Base-by-base conservation (phyloP, 1,284 basidiomycete species). In the Agroathelia rolfsii region DNA sequence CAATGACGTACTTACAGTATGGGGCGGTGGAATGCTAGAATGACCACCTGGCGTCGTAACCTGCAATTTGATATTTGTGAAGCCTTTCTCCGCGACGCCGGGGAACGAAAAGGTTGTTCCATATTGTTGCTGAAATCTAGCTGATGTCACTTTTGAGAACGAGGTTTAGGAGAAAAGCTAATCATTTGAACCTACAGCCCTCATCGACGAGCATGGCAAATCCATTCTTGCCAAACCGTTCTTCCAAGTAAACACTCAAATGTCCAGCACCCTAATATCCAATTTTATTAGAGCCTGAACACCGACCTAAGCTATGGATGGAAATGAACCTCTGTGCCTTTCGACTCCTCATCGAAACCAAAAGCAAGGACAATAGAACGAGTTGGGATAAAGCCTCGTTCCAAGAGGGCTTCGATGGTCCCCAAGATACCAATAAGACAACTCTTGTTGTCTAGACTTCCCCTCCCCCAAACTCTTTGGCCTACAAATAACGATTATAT, bases 81-180 rank as follows among this genome's bases (percentile, higher is more conserved):
- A 69, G 5, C 81, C 81, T 48, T 84, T 84, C 56, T 85, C 81
- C 1, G 66, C 71, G 12, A 78, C 67, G 3, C 64, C 69, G 12
- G 76, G 78, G 0, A 59, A 47, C 1, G 74, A 72, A 41, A 76
- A 58, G 17, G 60, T 46, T 16, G 61, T 50, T 3, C 65, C 64
- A 32, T 50, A 59, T 25, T 50, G 41, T 26, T 64, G 53, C 3
- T 36, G 35, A 36, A 61, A 62, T 39, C 62, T 56, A 28, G 50
- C 66, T 66, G 34, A 5, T 39, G 16, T 20, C 10, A 31, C 4
- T 12, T 17, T 35, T 37, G 25, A 4, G 15, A 18, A 17, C 19
- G 17, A 31, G 32, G 18, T 34, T 20, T 32, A 5, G n/a, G 8
- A 2, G 9, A 23, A 14, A 14, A 20, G 7, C 28, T 17, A 14